These are phyloP conservation scores for Plantago rigida DNA, from an alignment of 305 asterid species.

Conservation along the genomic window DNA sequence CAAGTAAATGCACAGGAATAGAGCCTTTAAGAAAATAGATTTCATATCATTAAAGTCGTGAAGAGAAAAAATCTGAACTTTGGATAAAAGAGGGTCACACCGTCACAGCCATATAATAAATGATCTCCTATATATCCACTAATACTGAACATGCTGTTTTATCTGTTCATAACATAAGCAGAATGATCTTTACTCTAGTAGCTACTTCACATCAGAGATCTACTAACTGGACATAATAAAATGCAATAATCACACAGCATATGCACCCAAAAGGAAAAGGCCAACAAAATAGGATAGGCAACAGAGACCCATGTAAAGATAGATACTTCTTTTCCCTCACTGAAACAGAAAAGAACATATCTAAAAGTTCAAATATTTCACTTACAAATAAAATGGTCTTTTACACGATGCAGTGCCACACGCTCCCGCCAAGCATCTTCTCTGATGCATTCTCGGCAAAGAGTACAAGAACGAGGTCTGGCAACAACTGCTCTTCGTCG, in stretches of 20 bases:
- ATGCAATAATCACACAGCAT: no score
- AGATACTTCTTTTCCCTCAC: neutral
- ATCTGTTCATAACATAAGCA: neutral
- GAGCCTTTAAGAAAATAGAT: no score
- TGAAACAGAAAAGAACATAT: neutral
- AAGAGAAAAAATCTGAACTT: no score
- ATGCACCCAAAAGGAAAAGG: no score
- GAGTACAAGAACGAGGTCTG: conserved; percentile 78
- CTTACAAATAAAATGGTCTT: conserved; percentile 93
- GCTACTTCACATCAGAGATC: neutral
- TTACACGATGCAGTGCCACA: conserved; percentile 66
- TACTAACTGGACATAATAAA: no score
- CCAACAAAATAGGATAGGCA: no score
- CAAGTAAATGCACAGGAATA: neutral
- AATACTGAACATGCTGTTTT: neutral
- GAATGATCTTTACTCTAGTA: neutral
- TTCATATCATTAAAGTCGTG: no score
- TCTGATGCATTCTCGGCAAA: conserved; percentile 86
- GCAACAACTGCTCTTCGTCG: conserved; percentile 66
- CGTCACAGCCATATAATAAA: no score
- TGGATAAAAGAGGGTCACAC: no score
- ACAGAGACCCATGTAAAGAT: no score
- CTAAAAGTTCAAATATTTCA: conserved; percentile 20
- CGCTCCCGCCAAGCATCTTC: conserved; percentile 70
- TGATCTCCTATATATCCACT: no score